Evolutionary conservation across 495 filamentous ascomycete species (phyloP).

Genomic region (Neurospora intermedia): DNA sequence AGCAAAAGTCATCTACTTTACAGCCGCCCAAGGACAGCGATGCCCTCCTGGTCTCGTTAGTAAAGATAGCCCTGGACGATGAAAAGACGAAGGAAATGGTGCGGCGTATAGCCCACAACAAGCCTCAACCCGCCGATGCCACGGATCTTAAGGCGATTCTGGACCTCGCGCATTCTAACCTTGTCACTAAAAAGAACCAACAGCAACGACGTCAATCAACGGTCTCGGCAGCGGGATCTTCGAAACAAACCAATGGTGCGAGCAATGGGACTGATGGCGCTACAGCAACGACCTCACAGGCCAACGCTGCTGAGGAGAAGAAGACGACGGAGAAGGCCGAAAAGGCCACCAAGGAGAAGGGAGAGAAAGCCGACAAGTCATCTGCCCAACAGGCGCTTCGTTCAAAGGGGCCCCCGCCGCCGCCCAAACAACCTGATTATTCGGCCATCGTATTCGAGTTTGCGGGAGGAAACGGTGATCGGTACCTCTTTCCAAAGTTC

Average conservation of each 20-base stretch:
- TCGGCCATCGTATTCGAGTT: conserved; percentile 79
- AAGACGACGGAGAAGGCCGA: neutral
- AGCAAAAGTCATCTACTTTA: conserved; percentile 30
- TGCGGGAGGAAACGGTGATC: conserved; percentile 65
- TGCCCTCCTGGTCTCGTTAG: conserved; percentile 30
- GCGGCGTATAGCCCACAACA: conserved; percentile 29
- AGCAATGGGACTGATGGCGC: conserved; percentile 15
- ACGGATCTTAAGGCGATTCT: conserved; percentile 32
- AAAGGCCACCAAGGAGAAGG: neutral
- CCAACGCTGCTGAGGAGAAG: conserved; percentile 3
- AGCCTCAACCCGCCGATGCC: conserved; percentile 31
- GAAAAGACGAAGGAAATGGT: conserved; percentile 26
- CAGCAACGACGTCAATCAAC: conserved; percentile 13
- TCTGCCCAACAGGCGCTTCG: conserved; percentile 32
- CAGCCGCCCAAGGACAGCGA: conserved; percentile 32
- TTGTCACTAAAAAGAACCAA: conserved; percentile 19
- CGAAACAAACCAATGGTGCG: conserved; percentile 13
- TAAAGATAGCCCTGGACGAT: conserved; percentile 35
- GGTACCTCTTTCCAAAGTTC: conserved; percentile 81
- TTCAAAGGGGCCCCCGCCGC: conserved; percentile 43
- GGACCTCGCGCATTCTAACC: conserved; percentile 21
- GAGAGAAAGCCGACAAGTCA: neutral
- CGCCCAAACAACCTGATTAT: conserved; percentile 47
- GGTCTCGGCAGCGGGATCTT: conserved; percentile 7
- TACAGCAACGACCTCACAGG: conserved; percentile 15